phyloP scores from a whole-genome alignment of 1,284 basidiomycete genomes.

The Cerioporus squamosus region DNA sequence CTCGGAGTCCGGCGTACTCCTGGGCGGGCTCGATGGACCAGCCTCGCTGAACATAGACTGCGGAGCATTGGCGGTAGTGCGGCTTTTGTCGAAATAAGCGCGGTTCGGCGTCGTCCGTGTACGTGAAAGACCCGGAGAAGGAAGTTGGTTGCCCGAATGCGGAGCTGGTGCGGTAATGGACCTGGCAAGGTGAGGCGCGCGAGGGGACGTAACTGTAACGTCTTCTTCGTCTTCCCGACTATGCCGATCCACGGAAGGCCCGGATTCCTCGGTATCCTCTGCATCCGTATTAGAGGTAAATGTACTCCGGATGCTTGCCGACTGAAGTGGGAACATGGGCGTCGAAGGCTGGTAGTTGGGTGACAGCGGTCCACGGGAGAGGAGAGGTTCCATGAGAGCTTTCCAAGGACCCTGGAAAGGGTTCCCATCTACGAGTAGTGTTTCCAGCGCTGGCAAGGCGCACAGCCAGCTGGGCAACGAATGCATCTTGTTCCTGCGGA shows the following conservation, averaged over 20 bases:
- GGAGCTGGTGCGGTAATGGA: conserved; percentile 50
- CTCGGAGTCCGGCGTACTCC: conserved; percentile 36
- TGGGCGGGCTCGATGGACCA: conserved; percentile 22
- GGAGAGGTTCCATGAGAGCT: conserved; percentile 81
- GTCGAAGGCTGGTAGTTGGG: conserved; percentile 72
- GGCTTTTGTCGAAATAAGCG: conserved; percentile 56
- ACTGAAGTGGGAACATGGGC: conserved; percentile 57
- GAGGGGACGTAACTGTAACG: conserved; percentile 65
- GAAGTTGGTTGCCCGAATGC: conserved; percentile 24
- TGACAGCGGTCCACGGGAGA: conserved; percentile 62
- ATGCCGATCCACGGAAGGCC: conserved; percentile 25
- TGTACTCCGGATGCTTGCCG: conserved; percentile 47
- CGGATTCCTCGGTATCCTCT: conserved; percentile 59
- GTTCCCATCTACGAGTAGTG: conserved; percentile 90
- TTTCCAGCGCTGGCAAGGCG: conserved; percentile 81
- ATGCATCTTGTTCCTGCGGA: conserved; percentile 87
- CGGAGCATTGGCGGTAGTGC: conserved; percentile 30
- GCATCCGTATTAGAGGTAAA: conserved; percentile 51
- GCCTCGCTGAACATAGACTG: conserved; percentile 24
- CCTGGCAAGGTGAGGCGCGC: conserved; percentile 51
- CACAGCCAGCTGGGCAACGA: conserved; percentile 95
- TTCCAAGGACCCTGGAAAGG: conserved; percentile 93
- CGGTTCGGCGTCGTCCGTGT: conserved; percentile 76
- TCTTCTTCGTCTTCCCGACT: conserved; percentile 65
- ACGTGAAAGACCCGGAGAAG: conserved; percentile 55